Conservation (phyloP, 2,329 filamentous ascomycete species). For the Aspergillus sp. region DNA sequence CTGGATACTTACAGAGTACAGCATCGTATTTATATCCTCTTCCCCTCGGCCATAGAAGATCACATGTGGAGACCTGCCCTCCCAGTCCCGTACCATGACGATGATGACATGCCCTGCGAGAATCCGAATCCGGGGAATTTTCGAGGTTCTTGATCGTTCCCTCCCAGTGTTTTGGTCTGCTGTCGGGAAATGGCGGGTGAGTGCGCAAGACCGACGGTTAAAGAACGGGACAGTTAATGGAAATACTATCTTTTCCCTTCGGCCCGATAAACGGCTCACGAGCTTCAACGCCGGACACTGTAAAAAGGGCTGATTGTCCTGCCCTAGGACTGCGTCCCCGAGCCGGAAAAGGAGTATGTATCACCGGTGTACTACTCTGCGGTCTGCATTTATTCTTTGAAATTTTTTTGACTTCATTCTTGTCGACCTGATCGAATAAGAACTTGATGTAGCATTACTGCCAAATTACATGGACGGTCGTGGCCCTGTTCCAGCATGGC, state of each 20-base stretch:
- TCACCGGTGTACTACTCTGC: not conserved
- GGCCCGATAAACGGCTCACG: constrained; percentile 20
- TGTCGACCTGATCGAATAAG: not conserved
- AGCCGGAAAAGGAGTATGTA: not conserved
- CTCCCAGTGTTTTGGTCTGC: constrained; percentile 2
- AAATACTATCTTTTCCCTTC: constrained; percentile 5
- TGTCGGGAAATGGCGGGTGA: constrained; percentile 29
- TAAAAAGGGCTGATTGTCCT: constrained; percentile 12
- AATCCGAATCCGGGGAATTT: constrained; percentile 13
- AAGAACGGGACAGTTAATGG: constrained; percentile 1
- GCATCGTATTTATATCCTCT: not conserved
- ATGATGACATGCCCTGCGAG: not conserved
- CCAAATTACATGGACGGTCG: constrained; percentile 25
- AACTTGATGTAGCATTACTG: constrained; percentile 13
- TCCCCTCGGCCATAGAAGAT: constrained; percentile 3
- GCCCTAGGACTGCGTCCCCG: not conserved
- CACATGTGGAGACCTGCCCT: constrained; percentile 11
- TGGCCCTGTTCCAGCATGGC: constrained; percentile 19
- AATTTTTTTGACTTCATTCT: constrained; percentile 6
- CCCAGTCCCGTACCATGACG: not conserved
- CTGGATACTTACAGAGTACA: no score
- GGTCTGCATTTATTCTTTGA: not conserved
- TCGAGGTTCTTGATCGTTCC: constrained; percentile 13
- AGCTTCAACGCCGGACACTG: constrained; percentile 1
- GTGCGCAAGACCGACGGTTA: constrained; percentile 13